Percentiles rank a stretch among this genome's conserved stretches.
These are phyloP conservation scores for Angophora floribunda DNA, from an alignment of 345 rosid species.

Conservation along the genomic window DNA sequence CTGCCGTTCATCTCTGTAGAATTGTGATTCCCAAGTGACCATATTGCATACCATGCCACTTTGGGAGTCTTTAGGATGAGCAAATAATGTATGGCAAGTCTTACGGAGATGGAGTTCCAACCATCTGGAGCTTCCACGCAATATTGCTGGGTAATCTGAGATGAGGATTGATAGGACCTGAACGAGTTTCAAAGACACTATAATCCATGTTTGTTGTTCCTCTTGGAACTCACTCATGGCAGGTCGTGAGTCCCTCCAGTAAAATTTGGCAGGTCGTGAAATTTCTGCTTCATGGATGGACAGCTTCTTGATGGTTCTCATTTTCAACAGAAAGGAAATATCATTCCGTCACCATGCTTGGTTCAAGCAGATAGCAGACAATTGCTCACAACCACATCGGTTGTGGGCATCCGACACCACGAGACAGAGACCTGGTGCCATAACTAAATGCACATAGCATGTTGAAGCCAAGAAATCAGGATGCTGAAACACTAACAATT, in stretches of 20 bases:
- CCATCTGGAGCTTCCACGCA: neutral
- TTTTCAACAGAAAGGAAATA: neutral
- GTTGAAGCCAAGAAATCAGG: neutral
- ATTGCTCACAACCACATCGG: neutral
- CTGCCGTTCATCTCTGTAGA: neutral
- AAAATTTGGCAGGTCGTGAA: neutral
- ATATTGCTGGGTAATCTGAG: neutral
- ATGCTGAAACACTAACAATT: neutral
- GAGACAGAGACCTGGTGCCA: neutral
- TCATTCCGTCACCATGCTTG: neutral
- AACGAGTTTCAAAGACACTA: neutral
- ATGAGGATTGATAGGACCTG: neutral
- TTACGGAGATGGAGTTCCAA: neutral
- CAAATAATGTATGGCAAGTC: neutral
- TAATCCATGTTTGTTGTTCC: neutral
- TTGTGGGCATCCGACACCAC: neutral
- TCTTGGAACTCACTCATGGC: neutral
- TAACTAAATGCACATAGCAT: neutral
- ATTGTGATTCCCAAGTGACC: neutral
- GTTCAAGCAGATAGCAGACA: neutral
- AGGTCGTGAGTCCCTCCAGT: neutral
- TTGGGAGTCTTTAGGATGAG: neutral
- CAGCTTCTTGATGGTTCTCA: neutral
- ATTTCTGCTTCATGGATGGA: neutral
- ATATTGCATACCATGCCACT: neutral